Conservation (phyloP, 75 land plant species). For the Sequoia sempervirens region DNA sequence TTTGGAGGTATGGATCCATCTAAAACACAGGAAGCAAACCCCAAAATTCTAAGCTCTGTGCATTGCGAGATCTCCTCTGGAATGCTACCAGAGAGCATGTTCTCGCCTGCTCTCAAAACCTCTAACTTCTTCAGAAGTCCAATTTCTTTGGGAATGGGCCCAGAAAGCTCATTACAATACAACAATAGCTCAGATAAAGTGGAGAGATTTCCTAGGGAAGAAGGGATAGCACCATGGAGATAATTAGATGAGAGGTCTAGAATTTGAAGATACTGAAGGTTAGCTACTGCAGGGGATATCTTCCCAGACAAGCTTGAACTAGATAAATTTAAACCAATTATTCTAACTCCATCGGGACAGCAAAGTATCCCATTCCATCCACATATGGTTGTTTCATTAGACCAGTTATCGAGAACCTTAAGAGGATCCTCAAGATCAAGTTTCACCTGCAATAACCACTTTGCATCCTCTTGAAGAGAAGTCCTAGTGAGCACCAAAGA, state of each 20-base stretch:
- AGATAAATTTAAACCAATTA: constrained; percentile 49
- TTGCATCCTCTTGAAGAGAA: constrained; percentile 1
- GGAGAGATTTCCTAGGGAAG: constrained; percentile 34
- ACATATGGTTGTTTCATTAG: constrained; percentile 32
- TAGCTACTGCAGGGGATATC: constrained; percentile 46
- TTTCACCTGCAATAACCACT: constrained; percentile 7
- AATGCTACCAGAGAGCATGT: constrained; percentile 55
- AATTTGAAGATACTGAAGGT: constrained; percentile 12
- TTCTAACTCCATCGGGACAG: constrained; percentile 2
- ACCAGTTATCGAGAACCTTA: constrained; percentile 37
- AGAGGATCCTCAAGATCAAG: constrained; percentile 28
- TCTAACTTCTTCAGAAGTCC: constrained; percentile 41
- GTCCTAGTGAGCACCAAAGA: not conserved
- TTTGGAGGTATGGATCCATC: constrained; percentile 54
- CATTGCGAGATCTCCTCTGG: constrained; percentile 49
- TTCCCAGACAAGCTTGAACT: constrained; percentile 46
- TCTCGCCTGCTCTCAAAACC: constrained; percentile 53
- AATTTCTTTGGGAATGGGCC: constrained; percentile 56
- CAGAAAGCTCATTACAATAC: constrained; percentile 46
- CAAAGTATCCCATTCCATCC: constrained; percentile 52
- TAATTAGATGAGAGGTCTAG: constrained; percentile 22
- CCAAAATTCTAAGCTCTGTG: constrained; percentile 34
- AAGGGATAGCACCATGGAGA: constrained; percentile 22
- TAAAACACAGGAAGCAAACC: constrained; percentile 49
- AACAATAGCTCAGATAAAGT: constrained; percentile 37